phyloP scores from a whole-genome alignment of 2,329 filamentous ascomycete species.

The Paradendryphiella salina region DNA sequence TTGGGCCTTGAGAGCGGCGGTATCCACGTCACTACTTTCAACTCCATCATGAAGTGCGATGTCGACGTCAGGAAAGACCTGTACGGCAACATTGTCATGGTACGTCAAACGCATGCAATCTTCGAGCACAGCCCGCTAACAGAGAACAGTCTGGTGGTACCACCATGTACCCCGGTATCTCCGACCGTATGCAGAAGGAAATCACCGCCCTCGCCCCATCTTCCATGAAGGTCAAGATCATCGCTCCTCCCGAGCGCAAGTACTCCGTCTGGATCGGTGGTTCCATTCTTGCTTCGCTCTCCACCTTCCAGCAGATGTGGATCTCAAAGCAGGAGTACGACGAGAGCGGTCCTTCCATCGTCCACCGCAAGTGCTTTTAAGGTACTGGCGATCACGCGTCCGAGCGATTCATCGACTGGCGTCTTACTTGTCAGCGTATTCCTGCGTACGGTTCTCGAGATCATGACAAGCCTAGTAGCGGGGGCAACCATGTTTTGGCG shows the following conservation, averaged over 20 bases:
- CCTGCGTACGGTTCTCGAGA: slow-evolving; percentile 41
- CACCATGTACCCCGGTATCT: slow-evolving; percentile 99
- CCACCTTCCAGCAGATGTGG: slow-evolving; percentile 99
- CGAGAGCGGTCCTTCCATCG: slow-evolving; percentile 98
- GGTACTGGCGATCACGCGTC: slow-evolving; percentile 52
- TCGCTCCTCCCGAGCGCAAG: slow-evolving; percentile 99
- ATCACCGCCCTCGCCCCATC: slow-evolving; percentile 98
- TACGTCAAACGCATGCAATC: slow-evolving; percentile 56
- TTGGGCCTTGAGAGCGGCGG: slow-evolving; percentile 97
- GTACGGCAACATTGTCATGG: slow-evolving; percentile 99
- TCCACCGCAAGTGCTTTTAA: slow-evolving; percentile 99
- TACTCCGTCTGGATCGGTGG: slow-evolving; percentile 99
- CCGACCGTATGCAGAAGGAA: slow-evolving; percentile 99
- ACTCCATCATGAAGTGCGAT: slow-evolving; percentile 99
- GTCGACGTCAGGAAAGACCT: slow-evolving; percentile 99
- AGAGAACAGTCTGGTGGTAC: slow-evolving; percentile 89
- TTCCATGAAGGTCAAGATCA: slow-evolving; percentile 99
- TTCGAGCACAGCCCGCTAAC: slow-evolving; percentile 40
- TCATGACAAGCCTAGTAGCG: slow-evolving; percentile 46
- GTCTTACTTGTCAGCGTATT: slow-evolving; percentile 38
- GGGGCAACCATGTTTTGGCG: slow-evolving; percentile 43
- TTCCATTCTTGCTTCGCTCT: slow-evolving; percentile 98
- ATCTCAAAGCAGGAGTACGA: slow-evolving; percentile 99
- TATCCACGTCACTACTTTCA: slow-evolving; percentile 99
- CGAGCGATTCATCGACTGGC: slow-evolving; percentile 25